Conservation (phyloP, 768 basidiomycete genomes). For the Coprinopsis sp. region DNA sequence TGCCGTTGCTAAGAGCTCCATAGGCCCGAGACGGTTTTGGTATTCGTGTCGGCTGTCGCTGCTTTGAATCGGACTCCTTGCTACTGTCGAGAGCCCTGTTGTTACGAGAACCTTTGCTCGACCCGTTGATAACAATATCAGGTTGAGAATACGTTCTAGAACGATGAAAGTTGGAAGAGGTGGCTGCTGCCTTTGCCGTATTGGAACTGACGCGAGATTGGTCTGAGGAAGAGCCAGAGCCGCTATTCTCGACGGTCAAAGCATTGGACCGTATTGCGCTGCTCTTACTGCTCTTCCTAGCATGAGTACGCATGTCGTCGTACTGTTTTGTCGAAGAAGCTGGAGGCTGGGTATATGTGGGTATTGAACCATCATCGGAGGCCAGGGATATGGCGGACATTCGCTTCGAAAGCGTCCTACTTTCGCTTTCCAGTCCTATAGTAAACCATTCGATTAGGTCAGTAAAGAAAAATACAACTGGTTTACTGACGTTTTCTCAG, state of each 20-base stretch:
- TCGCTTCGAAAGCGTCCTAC: conserved; percentile 68
- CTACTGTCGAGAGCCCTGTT: background rate
- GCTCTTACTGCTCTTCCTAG: conserved; percentile 7
- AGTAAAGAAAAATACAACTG: conserved; percentile 4
- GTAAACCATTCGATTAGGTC: conserved; percentile 7
- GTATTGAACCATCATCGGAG: conserved; percentile 43
- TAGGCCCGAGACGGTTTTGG: conserved; percentile 34
- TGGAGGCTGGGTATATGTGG: no score
- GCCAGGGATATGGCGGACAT: conserved; percentile 70
- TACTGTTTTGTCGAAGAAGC: conserved; percentile 4
- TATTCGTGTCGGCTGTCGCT: conserved; percentile 47
- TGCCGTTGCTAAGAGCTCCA: conserved; percentile 15
- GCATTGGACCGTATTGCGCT: conserved; percentile 12
- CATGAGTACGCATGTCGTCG: background rate
- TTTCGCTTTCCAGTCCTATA: conserved; percentile 76
- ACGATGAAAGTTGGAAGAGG: conserved; percentile 36
- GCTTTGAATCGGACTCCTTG: conserved; percentile 31
- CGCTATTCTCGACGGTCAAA: conserved; percentile 8
- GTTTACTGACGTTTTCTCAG: conserved; percentile 65
- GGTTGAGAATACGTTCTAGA: conserved; percentile 66
- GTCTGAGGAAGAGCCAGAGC: conserved; percentile 16
- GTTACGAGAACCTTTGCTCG: conserved; percentile 24
- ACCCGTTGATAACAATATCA: conserved; percentile 34
- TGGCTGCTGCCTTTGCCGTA: conserved; percentile 24
- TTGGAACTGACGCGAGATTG: conserved; percentile 25